A percentile compares a stretch with the other conserved stretches of the same genome.
Conservation (phyloP, 805 yeast genomes). For the Candida manassasensis region DNA sequence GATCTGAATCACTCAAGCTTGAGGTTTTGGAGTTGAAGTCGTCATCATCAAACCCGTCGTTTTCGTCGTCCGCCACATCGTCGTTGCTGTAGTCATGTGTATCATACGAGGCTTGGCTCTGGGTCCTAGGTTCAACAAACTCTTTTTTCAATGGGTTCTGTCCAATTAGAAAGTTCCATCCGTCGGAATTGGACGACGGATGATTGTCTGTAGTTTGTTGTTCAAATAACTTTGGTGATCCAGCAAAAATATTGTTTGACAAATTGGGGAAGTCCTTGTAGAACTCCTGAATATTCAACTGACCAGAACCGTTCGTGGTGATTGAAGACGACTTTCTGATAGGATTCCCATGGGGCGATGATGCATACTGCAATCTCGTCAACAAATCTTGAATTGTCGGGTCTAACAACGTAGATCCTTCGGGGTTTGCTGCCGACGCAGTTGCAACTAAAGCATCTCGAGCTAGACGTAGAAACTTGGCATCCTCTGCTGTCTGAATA, state of each 20-base stretch:
- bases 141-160: conserved; percentile 8
- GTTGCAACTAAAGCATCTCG: conserved; percentile 58
- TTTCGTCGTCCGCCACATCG: conserved; percentile 7
- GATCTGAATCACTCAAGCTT: neutral
- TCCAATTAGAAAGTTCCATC: conserved; percentile 31
- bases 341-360: conserved; percentile 56
- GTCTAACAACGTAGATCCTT: conserved; percentile 30
- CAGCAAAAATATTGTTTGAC: conserved; percentile 35
- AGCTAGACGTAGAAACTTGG: conserved; percentile 52
- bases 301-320: conserved; percentile 35
- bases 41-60: conserved; percentile 2
- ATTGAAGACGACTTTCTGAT: conserved; percentile 29
- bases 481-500: conserved; percentile 41
- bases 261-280: conserved; percentile 40
- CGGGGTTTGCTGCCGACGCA: conserved; percentile 32
- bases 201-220: conserved; percentile 4
- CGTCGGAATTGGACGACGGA: conserved; percentile 18
- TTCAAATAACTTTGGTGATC: conserved; percentile 1
- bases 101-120: neutral
- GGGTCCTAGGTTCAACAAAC: neutral
- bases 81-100: conserved; percentile 3
- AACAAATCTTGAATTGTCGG: conserved; percentile 61
- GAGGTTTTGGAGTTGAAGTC: neutral
- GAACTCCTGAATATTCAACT: conserved; percentile 38
- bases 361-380: conserved; percentile 53